Evolutionary conservation across 2,329 filamentous ascomycete species (phyloP), one percentile per base, ranked within the genome.

Genomic region (Penicillium sp.): DNA sequence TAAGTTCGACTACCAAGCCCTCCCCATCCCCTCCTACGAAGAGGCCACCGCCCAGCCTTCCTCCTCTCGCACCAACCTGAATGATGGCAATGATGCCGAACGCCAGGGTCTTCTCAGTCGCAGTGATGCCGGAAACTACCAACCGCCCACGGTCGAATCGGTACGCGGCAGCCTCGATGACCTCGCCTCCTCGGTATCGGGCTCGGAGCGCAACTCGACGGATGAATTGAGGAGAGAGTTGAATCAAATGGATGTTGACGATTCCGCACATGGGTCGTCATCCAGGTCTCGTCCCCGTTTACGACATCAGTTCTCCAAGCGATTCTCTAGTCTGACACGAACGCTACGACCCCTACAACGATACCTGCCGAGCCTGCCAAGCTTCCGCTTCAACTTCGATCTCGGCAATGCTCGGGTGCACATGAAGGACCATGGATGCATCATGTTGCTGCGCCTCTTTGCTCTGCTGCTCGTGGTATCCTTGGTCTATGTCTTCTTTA

Each of bases 201-300:
- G 64, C 71, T 78, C 73, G 68, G 68, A 75, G 69, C 61, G 73
- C 67, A 60, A 74, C 75, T 72, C 87, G 57, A 75, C 76, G 43
- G 82, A 81, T 28, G 82, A 84, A 55, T 79, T 93, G 61, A 83
- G 88, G 55, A 81, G 86, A 58, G 88, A 93, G 71, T 86, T 97
- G 75, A 83, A 95, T 65, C 87, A 96, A 78, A 84, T 95, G 79
- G 89, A 95, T 59, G 82, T 95, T 37, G 81, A 89, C 62, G 89
- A 95, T 59, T 82, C 83, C 15, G 68, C 53, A 46, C 62, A 64
- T 47, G 58, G 66, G 15, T 59, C 60, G 33, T 60, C 58, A 13
- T 61, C 47, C 31, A 61, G 51, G 27, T 54, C 59, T 29, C 69
- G 69, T 52, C 69, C 73, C 25, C 67, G 70, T 40, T 64, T 80